Evolutionary conservation across 768 basidiomycete genomes (phyloP).

Genomic region (Tylopilus sp.): DNA sequence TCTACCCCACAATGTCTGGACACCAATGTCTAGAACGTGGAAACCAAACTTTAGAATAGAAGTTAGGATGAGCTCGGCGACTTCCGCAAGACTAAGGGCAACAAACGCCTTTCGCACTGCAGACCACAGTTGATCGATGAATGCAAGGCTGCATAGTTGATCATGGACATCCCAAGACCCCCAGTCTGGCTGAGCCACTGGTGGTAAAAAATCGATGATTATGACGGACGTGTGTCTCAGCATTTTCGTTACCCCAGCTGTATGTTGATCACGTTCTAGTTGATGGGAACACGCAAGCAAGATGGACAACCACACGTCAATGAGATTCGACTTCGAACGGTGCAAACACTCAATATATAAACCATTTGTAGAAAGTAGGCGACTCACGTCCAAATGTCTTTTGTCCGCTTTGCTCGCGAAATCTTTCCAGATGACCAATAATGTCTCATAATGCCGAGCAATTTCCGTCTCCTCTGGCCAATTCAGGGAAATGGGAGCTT

Average conservation of each 20-base stretch:
- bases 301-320: slow-evolving; percentile 53
- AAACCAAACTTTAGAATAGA: slow-evolving; percentile 45
- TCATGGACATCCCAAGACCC: slow-evolving; percentile 21
- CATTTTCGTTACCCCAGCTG: slow-evolving; percentile 34
- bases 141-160: slow-evolving; percentile 38
- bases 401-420: slow-evolving; percentile 20
- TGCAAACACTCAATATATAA: slow-evolving; percentile 3
- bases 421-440: slow-evolving; percentile 39
- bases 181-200: slow-evolving; percentile 13
- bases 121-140: slow-evolving; percentile 48
- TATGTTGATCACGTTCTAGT: slow-evolving; percentile 36
- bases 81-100: slow-evolving; percentile 36
- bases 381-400: slow-evolving; percentile 26
- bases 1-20: slow-evolving; percentile 44
- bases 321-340: slow-evolving; percentile 34
- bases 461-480: slow-evolving; percentile 40
- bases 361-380: neutral
- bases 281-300: slow-evolving; percentile 49
- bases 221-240: slow-evolving; percentile 34
- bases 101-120: slow-evolving; percentile 49
- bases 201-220: slow-evolving; percentile 36
- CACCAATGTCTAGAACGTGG: slow-evolving; percentile 34
- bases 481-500: slow-evolving; percentile 26
- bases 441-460: slow-evolving; percentile 33
- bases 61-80: slow-evolving; percentile 46